These are phyloP conservation scores for Penicillium lagena DNA, from an alignment of 495 filamentous ascomycete genomes.

Conservation along the genomic window DNA sequence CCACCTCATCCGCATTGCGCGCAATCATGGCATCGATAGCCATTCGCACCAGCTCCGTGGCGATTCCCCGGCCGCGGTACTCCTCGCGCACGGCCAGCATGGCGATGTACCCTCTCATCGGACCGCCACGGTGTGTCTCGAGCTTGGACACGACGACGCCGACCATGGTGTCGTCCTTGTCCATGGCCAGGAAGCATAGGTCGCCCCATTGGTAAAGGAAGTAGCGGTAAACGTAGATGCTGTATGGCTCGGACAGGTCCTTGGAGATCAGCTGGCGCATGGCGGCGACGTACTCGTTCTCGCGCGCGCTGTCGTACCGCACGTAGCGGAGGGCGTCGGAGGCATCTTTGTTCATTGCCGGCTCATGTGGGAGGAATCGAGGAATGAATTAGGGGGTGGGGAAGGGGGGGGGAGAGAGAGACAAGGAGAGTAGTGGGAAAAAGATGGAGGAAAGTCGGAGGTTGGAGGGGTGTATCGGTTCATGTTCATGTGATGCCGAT, in stretches of 20 bases:
- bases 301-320: constrained; percentile 73
- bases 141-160: constrained; percentile 97
- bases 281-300: constrained; percentile 73
- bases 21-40: constrained; percentile 89
- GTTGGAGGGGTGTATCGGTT: constrained; percentile 6
- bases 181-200: constrained; percentile 85
- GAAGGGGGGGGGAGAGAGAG: constrained; percentile 4
- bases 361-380: constrained; percentile 1
- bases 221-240: constrained; percentile 98
- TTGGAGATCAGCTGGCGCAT: constrained; percentile 94
- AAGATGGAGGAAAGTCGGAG: background rate
- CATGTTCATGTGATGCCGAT: constrained; percentile 37
- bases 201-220: constrained; percentile 98
- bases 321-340: constrained; percentile 60
- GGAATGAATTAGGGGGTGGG: constrained; percentile 1
- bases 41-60: constrained; percentile 79
- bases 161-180: constrained; percentile 52
- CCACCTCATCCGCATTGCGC: constrained; percentile 78
- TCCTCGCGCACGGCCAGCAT: constrained; percentile 86
- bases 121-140: constrained; percentile 75
- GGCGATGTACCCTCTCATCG: constrained; percentile 90
- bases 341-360: constrained; percentile 26
- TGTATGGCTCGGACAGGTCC: constrained; percentile 97
- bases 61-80: constrained; percentile 81
- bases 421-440: constrained; percentile 1